These are phyloP conservation scores for Xylariales sp. DNA, from an alignment of 2,329 filamentous ascomycete species.

Conservation along the genomic window DNA sequence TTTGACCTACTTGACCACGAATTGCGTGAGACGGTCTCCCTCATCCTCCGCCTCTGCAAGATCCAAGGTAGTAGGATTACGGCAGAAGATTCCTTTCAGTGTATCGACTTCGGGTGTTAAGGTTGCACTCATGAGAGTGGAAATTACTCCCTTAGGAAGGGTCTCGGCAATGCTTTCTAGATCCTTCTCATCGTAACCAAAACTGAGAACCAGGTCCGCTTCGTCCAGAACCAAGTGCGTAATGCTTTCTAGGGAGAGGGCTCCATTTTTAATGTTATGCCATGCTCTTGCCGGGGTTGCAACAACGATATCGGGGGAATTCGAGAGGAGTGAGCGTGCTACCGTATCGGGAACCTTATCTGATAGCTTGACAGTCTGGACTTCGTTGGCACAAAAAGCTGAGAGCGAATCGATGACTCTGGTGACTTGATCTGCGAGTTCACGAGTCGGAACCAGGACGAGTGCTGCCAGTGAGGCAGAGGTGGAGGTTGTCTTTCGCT, in stretches of 20 bases:
- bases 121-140: conserved; percentile 90
- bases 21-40: conserved; percentile 75
- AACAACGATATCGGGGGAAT: conserved; percentile 82
- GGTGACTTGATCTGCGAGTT: conserved; percentile 87
- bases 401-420: conserved; percentile 74
- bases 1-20: conserved; percentile 68
- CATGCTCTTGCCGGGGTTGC: conserved; percentile 84
- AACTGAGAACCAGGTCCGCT: conserved; percentile 87
- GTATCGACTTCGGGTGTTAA: conserved; percentile 82
- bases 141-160: conserved; percentile 81
- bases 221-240: conserved; percentile 86
- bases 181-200: conserved; percentile 88
- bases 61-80: conserved; percentile 73
- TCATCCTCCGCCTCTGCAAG: conserved; percentile 78
- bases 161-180: conserved; percentile 72
- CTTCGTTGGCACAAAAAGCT: conserved; percentile 77
- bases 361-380: conserved; percentile 79
- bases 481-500: conserved; percentile 62
- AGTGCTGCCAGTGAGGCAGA: conserved; percentile 60
- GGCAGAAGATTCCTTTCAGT: conserved; percentile 79
- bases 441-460: conserved; percentile 88
- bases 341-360: conserved; percentile 88
- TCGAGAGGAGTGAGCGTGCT: conserved; percentile 78
- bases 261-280: conserved; percentile 68
- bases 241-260: conserved; percentile 66